Evolutionary conservation across 495 filamentous ascomycete genomes (phyloP).

Genomic region (Cercophora scortea): DNA sequence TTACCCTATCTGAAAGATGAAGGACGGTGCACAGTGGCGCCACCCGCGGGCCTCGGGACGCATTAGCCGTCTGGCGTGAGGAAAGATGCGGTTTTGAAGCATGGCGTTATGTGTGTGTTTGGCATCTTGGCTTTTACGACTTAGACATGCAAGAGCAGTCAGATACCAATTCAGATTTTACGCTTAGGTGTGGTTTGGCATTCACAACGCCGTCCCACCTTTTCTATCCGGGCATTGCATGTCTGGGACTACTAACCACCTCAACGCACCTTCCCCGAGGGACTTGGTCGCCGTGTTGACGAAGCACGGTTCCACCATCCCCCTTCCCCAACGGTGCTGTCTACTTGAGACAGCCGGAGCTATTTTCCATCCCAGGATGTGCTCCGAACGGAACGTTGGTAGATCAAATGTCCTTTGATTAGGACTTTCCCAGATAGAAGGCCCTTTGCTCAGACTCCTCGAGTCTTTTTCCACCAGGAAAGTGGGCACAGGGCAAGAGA

Average conservation of each 20-base stretch:
- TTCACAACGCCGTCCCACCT: not conserved
- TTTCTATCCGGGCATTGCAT: too few species aligned
- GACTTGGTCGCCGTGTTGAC: not conserved
- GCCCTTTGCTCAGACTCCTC: slow-evolving; percentile 47
- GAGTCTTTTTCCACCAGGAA: slow-evolving; percentile 34
- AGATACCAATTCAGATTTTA: slow-evolving; percentile 24
- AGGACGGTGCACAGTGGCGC: not conserved
- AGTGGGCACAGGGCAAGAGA: slow-evolving; percentile 66
- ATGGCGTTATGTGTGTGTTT: slow-evolving; percentile 19
- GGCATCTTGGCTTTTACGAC: slow-evolving; percentile 5
- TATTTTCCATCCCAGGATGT: slow-evolving; percentile 37
- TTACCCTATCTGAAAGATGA: not conserved
- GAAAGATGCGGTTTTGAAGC: slow-evolving; percentile 16
- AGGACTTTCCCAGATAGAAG: slow-evolving; percentile 52
- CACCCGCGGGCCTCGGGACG: not conserved
- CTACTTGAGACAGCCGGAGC: slow-evolving; percentile 42
- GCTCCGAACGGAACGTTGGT: slow-evolving; percentile 50
- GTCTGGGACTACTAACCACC: not conserved
- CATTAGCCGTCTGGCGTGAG: slow-evolving; percentile 4
- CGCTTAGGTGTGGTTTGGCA: slow-evolving; percentile 6
- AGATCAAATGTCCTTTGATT: slow-evolving; percentile 42
- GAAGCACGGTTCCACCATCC: not conserved
- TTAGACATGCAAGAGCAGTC: slow-evolving; percentile 24
- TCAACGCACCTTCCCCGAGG: not conserved
- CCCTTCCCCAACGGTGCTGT: slow-evolving; percentile 40